Percentiles rank a stretch among this genome's conserved stretches.
phyloP scores from a whole-genome alignment of 352 stramenopile genomes.

The Pythium folliculosum region DNA sequence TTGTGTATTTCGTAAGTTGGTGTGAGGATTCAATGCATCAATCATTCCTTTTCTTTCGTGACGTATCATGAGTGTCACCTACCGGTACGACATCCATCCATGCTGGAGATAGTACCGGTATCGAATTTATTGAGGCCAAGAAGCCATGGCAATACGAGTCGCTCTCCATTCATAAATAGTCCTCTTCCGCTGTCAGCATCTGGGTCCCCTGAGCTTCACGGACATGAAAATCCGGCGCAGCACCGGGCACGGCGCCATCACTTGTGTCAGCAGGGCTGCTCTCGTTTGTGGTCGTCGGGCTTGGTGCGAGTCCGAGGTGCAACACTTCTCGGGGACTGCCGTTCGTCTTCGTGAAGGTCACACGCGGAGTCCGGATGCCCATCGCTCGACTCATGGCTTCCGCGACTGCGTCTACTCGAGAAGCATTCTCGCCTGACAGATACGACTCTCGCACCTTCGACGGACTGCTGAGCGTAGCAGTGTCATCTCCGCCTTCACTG shows the following conservation, averaged over 20 bases:
- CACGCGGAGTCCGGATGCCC: conserved; percentile 13
- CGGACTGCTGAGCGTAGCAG: background rate
- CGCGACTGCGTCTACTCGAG: conserved; percentile 15
- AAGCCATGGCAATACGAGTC: too few relatives aligned
- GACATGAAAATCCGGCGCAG: background rate
- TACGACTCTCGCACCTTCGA: background rate
- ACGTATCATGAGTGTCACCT: too few relatives aligned
- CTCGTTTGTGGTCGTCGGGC: conserved; percentile 2
- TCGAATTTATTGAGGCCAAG: too few relatives aligned
- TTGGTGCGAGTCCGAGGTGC: background rate
- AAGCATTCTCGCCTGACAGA: background rate
- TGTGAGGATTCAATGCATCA: background rate
- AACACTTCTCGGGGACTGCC: background rate
- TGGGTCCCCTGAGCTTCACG: background rate
- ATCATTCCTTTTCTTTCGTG: background rate
- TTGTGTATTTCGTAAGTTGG: background rate
- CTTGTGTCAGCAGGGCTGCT: background rate
- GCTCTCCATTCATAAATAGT: conserved; percentile 31
- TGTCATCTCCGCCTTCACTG: background rate
- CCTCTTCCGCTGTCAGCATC: background rate
- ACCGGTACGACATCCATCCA: too few relatives aligned
- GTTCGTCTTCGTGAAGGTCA: background rate
- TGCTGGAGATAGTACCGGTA: too few relatives aligned
- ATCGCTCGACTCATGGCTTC: conserved; percentile 23
- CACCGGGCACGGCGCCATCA: background rate